Evolutionary conservation across 768 basidiomycete species (phyloP).

Genomic region (Neoboletus magnificus): DNA sequence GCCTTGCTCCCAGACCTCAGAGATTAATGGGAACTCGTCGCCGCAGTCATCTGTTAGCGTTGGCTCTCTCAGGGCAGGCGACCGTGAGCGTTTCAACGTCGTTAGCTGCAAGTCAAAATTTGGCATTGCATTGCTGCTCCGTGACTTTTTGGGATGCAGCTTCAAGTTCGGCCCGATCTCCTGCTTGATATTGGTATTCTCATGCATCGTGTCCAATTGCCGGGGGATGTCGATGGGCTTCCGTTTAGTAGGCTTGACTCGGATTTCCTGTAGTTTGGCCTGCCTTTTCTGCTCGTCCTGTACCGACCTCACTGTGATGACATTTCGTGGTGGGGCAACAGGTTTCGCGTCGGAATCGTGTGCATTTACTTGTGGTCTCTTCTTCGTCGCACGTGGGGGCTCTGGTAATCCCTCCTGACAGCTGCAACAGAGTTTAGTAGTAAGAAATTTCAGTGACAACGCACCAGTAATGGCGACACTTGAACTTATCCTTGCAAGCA

Average conservation of each 20-base stretch:
- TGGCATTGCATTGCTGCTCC: conserved; percentile 27
- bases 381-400: conserved; percentile 43
- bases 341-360: conserved; percentile 7
- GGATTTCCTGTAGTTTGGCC: conserved; percentile 10
- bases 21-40: conserved; percentile 34
- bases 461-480: conserved; percentile 74
- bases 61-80: conserved; percentile 9
- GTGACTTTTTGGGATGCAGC: conserved; percentile 19
- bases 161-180: conserved; percentile 44
- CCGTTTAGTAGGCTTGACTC: conserved; percentile 22
- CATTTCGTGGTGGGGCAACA: background rate
- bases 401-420: conserved; percentile 67
- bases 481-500: conserved; percentile 70
- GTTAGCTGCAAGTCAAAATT: conserved; percentile 53
- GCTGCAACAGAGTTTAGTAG: conserved; percentile 38
- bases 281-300: conserved; percentile 1
- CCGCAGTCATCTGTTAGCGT: conserved; percentile 31
- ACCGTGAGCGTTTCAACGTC: conserved; percentile 22
- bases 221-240: conserved; percentile 34
- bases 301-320: background rate
- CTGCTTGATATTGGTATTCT: conserved; percentile 39
- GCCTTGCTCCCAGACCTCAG: conserved; percentile 33
- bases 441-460: conserved; percentile 1
- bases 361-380: conserved; percentile 24
- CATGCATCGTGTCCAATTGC: conserved; percentile 43